These are phyloP conservation scores for Ophiostoma ulmi DNA, from an alignment of 2,329 filamentous ascomycete species.

Conservation along the genomic window DNA sequence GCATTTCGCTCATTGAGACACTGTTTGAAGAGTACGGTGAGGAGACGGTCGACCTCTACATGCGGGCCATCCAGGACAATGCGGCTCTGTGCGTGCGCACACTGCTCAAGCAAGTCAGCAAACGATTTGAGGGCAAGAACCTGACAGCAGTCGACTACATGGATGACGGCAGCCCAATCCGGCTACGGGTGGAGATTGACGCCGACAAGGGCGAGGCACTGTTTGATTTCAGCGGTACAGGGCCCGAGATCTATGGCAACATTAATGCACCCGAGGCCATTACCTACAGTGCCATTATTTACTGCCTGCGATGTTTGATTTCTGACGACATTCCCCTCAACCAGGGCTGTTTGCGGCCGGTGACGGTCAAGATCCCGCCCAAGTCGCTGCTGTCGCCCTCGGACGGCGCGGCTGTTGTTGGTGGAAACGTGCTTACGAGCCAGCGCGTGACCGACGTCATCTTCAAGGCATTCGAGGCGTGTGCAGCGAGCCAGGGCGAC, in stretches of 20 bases:
- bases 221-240: slow-evolving; percentile 73
- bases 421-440: slow-evolving; percentile 74
- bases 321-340: slow-evolving; percentile 79
- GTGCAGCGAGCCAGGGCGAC: slow-evolving; percentile 72
- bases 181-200: slow-evolving; percentile 69
- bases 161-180: slow-evolving; percentile 79
- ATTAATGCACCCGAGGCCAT: slow-evolving; percentile 75
- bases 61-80: slow-evolving; percentile 76
- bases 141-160: slow-evolving; percentile 74
- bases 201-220: slow-evolving; percentile 66
- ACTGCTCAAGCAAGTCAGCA: slow-evolving; percentile 65
- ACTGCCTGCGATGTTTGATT: slow-evolving; percentile 75
- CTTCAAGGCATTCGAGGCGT: slow-evolving; percentile 72
- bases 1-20: slow-evolving; percentile 68
- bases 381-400: slow-evolving; percentile 70
- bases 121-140: slow-evolving; percentile 60
- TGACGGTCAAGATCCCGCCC: slow-evolving; percentile 67
- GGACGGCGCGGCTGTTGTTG: slow-evolving; percentile 72
- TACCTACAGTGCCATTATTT: slow-evolving; percentile 76
- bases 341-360: slow-evolving; percentile 75
- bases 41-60: slow-evolving; percentile 74
- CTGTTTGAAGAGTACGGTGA: slow-evolving; percentile 75
- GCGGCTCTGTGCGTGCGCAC: slow-evolving; percentile 70
- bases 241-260: slow-evolving; percentile 69
- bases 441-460: slow-evolving; percentile 82